These are phyloP conservation scores for Protomyces gravidus DNA, from an alignment of 1,139 yeast genomes.

Conservation along the genomic window DNA sequence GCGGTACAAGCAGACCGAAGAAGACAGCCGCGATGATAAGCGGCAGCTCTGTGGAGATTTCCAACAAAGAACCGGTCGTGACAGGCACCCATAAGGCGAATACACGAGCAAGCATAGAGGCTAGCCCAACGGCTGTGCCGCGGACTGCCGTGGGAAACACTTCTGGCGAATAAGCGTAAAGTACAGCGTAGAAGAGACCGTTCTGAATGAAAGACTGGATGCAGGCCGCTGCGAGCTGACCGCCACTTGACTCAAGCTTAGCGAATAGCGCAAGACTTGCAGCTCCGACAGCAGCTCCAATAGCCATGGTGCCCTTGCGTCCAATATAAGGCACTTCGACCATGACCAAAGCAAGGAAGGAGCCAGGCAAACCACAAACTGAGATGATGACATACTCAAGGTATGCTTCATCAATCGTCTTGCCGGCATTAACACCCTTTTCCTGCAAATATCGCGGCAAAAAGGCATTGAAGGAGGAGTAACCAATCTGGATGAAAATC, in stretches of 20 bases:
- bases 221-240: constrained; percentile 52
- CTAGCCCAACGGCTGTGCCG: constrained; percentile 54
- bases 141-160: constrained; percentile 55
- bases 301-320: constrained; percentile 53
- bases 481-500: constrained; percentile 49
- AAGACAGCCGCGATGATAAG: neutral
- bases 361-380: constrained; percentile 54
- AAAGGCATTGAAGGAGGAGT: constrained; percentile 52
- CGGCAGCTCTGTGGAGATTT: neutral
- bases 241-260: constrained; percentile 50
- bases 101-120: constrained; percentile 49
- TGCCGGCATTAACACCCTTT: constrained; percentile 47
- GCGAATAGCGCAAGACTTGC: constrained; percentile 57
- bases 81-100: constrained; percentile 42
- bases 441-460: constrained; percentile 49
- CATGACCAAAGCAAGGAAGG: constrained; percentile 50
- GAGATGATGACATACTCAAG: constrained; percentile 53
- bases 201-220: constrained; percentile 48
- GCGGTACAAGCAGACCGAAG: neutral
- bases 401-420: constrained; percentile 46
- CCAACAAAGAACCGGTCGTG: neutral
- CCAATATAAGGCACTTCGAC: constrained; percentile 45
- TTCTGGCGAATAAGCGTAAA: constrained; percentile 59
- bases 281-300: constrained; percentile 54
- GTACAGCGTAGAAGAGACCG: constrained; percentile 53